Base-by-base conservation (phyloP, 1,284 basidiomycete species). In the Leccinum subrobustum region DNA sequence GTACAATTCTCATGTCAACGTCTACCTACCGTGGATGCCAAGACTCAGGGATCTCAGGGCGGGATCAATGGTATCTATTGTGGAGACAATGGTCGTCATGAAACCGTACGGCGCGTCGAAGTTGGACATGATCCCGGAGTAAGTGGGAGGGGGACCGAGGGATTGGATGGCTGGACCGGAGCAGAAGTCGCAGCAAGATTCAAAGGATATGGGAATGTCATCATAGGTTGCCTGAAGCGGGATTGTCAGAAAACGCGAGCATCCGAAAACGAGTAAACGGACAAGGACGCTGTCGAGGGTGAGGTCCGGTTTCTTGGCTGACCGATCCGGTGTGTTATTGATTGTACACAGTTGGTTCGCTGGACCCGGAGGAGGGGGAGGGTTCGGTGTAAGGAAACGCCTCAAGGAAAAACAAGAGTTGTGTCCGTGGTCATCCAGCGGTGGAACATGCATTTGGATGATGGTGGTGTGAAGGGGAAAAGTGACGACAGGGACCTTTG, bases 31-130 rank as follows among this genome's bases (percentile, higher is more conserved):
- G 64, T 88, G 86, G 27, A 89, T 86, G 31, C 80, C 71, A 64
- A 86, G 68, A 67, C 83, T 88, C 42, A 89, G 70, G 12, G 77
- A 70, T 20, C 85, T 78, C 56, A 89, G 75, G 57, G 80, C 70
- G 9, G 71, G 59, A 60, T 78, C 75, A 20, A 85, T 70, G 33
- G 74, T 68, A 63, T 87, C 80, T 57, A 89, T 68, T 23, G 74
- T 73, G 4, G 68, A 62, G 54, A 82, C 79, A 57, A 87, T 77
- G 7, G 78, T 78, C 37, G 72, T 67, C 60, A 78, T 65, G 16
- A 79, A 70, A 53, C 74, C 75, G 6, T 51, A 57, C 57, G 60
- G 61, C 55, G 59, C 54, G 20, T 56, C 60, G 56, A 56, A 62
- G 18, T 51, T 62, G 54, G 72, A 58, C 27, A 67, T 56, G n/a